Base-by-base conservation (phyloP, 2,329 filamentous ascomycete species). In the Claviceps sp. region DNA sequence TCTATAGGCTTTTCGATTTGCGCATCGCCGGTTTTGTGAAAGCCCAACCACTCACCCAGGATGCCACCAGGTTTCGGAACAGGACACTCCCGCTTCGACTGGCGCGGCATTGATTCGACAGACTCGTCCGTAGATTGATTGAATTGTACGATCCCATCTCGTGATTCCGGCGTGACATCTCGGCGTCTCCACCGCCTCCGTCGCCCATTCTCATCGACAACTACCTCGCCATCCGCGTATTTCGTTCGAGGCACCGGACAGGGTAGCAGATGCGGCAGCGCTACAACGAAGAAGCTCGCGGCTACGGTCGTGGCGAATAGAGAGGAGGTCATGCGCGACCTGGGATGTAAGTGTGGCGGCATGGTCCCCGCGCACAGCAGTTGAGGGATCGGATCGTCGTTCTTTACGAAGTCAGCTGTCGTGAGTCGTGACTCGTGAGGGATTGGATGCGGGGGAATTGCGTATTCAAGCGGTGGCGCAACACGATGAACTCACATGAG, bases 301-400 rank as follows among this genome's bases (percentile, higher is more conserved):
- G 87, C 77, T 51, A 97, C 79, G 1, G 91, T 97, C n/a, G 86
- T 88, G 49, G 89, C 89, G 73, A 98, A 98, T 55, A 98, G 84
- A 46, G 89, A 93, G 52, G 87, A 90, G 61, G 93, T 98, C 73
- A 89, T 87, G 62, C 88, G 84, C 59, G 91, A 97, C 68, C 90
- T 84, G 38, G 93, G 93, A 68, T 98, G 93, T 43, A 98, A 82
- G 70, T 91, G 85, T 56, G 88, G 87, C 62, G 88, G 83, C 87
- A 93, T 93, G 65, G 64, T 58, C 50, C 54, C 50, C 47, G 30
- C 22, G 24, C 10, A 37, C 48, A 50, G 34, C 26, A 17, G 38
- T 26, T 46, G 34, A 34, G 44, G 17, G 45, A 34, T 50, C 44
- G 50, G 50, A 51, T 49, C 48, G 30, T 48, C 6, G 47, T 50